Evolutionary conservation across 2,329 filamentous ascomycete genomes (phyloP).

Genomic region (Fragosphaeria purpurea): DNA sequence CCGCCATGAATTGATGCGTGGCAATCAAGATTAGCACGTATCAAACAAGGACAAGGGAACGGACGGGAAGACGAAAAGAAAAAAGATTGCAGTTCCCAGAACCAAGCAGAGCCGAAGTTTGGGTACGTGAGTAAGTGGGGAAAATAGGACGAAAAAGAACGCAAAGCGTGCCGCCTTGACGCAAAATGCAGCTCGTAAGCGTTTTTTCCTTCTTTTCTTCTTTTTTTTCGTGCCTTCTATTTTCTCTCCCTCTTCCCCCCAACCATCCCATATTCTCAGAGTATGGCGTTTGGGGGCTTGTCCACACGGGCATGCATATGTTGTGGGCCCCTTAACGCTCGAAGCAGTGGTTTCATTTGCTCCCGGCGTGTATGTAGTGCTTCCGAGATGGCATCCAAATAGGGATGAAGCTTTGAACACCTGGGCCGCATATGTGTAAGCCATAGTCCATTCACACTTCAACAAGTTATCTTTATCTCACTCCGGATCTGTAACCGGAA

Average conservation of each 20-base stretch:
- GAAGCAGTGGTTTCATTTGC: no score
- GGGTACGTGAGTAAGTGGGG: conserved; percentile 3
- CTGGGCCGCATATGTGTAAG: background rate
- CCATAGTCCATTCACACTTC: conserved; percentile 26
- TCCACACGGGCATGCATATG: background rate
- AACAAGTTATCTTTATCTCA: conserved; percentile 24
- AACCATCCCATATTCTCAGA: background rate
- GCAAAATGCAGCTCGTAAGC: no score
- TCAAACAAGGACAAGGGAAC: conserved; percentile 6
- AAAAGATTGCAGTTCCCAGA: conserved; percentile 1
- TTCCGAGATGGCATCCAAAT: background rate
- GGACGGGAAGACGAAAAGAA: conserved; percentile 3
- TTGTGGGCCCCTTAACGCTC: background rate
- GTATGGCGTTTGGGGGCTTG: background rate
- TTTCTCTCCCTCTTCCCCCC: background rate
- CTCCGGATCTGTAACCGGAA: conserved; percentile 3
- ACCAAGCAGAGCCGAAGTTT: conserved; percentile 2
- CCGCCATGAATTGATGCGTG: conserved; percentile 5
- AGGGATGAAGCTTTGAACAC: conserved; percentile 1
- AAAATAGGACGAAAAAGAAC: background rate
- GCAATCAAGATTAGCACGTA: conserved; percentile 6
- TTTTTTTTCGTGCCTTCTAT: background rate
- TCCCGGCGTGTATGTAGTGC: background rate
- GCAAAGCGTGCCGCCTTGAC: background rate
- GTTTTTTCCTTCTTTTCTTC: background rate